Conservation (phyloP, 2,329 filamentous ascomycete genomes). For the Aspergillus intermedius region DNA sequence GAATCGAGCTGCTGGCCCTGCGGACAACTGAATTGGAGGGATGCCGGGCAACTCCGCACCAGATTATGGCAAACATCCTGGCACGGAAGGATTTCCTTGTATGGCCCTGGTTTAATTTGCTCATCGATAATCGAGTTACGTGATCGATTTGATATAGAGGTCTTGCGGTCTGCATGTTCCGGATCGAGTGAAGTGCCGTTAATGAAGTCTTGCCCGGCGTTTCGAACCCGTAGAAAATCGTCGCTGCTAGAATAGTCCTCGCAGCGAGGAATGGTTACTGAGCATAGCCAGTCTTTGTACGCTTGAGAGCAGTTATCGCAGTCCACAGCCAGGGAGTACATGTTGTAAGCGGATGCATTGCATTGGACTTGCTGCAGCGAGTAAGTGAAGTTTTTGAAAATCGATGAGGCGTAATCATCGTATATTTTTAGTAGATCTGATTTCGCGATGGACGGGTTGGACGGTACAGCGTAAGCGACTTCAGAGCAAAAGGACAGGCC, state of each 20-base stretch:
- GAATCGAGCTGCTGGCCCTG: constrained; percentile 40
- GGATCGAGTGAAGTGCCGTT: constrained; percentile 55
- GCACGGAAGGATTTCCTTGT: constrained; percentile 88
- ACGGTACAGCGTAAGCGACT: constrained; percentile 84
- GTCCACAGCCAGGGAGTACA: constrained; percentile 71
- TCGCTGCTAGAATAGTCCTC: constrained; percentile 64
- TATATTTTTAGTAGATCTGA: constrained; percentile 64
- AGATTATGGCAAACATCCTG: constrained; percentile 80
- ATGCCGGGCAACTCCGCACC: constrained; percentile 74
- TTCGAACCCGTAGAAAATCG: constrained; percentile 59
- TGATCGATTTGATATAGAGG: constrained; percentile 49
- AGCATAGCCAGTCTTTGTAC: constrained; percentile 94
- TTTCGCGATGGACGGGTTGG: constrained; percentile 61
- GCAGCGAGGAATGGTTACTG: constrained; percentile 86
- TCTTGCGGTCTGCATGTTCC: constrained; percentile 24
- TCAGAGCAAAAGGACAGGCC: constrained; percentile 27
- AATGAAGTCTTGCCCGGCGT: constrained; percentile 63
- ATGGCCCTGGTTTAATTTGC: constrained; percentile 71
- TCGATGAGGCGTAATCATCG: constrained; percentile 62
- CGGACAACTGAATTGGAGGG: constrained; percentile 72
- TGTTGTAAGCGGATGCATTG: constrained; percentile 63
- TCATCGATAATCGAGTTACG: constrained; percentile 68
- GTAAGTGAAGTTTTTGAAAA: constrained; percentile 73
- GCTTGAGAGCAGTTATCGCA: constrained; percentile 71
- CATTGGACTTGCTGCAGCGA: constrained; percentile 80